A percentile compares a stretch with the other conserved stretches of the same genome.
Evolutionary conservation across 225 moss, liverwort and hornwort genomes (phyloP).

Genomic region (Sphagnum tenellum): DNA sequence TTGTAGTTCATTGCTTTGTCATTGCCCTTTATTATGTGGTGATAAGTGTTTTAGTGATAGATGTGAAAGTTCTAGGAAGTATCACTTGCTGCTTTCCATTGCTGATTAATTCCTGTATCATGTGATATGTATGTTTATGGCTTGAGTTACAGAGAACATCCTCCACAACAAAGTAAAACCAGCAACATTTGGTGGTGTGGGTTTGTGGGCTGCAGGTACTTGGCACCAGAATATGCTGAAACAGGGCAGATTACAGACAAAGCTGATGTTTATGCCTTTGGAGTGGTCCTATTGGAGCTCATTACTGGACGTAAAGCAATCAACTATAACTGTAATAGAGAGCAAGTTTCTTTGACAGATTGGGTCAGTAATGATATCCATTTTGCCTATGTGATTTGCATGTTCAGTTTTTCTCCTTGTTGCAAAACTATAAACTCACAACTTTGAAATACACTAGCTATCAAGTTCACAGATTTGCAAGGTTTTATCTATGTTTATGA

Average conservation of each 20-base stretch:
- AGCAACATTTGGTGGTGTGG: background rate
- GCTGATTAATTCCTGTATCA: too few relatives aligned
- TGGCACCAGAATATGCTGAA: constrained; percentile 61
- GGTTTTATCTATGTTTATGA: background rate
- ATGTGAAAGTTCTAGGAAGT: too few relatives aligned
- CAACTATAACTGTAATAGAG: constrained; percentile 20
- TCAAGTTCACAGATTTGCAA: too few relatives aligned
- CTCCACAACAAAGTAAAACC: background rate
- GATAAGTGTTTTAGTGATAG: too few relatives aligned
- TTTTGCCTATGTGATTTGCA: background rate
- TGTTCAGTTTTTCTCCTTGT: background rate
- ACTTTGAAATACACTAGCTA: too few relatives aligned
- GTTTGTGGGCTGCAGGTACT: constrained; percentile 28
- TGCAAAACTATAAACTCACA: too few relatives aligned
- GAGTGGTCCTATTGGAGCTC: constrained; percentile 54
- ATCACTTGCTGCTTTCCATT: too few relatives aligned
- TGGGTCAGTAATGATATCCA: constrained; percentile 30
- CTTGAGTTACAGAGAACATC: background rate
- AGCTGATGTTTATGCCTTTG: constrained; percentile 64
- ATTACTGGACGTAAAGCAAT: constrained; percentile 64
- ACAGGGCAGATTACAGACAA: constrained; percentile 65
- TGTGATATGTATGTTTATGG: too few relatives aligned
- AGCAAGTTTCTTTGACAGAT: constrained; percentile 53
- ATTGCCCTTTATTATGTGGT: too few relatives aligned
- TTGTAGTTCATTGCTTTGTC: too few relatives aligned